These are phyloP conservation scores for Yarrowia porcina DNA, from an alignment of 805 yeast species.

Conservation along the genomic window DNA sequence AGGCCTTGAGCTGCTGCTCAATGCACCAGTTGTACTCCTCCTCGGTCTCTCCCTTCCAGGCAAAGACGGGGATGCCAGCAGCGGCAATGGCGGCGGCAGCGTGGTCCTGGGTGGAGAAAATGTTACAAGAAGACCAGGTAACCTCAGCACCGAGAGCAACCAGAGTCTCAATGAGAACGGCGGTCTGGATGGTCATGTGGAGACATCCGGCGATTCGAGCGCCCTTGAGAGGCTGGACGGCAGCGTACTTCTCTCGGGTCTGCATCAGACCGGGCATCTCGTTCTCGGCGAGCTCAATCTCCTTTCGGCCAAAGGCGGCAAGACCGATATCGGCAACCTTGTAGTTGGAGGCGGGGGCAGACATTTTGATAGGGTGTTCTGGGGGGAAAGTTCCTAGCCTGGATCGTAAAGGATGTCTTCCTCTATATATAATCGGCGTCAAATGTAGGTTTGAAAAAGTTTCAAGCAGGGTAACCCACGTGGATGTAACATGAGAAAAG, in stretches of 20 bases:
- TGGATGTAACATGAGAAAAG: not conserved
- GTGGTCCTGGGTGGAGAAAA: conserved; percentile 98
- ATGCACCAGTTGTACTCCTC: conserved; percentile 99
- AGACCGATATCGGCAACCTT: conserved; percentile 97
- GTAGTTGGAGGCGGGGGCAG: conserved; percentile 57
- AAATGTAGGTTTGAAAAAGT: conserved; percentile 19
- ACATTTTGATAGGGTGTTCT: conserved; percentile 27
- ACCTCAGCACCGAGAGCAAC: conserved; percentile 98
- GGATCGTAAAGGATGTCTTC: not conserved
- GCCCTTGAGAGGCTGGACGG: conserved; percentile 91
- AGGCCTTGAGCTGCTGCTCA: conserved; percentile 97
- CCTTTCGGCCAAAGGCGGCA: conserved; percentile 99
- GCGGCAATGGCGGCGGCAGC: conserved; percentile 99
- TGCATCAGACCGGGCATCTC: conserved; percentile 99
- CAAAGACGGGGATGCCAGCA: conserved; percentile 97
- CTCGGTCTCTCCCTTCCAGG: conserved; percentile 99
- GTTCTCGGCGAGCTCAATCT: conserved; percentile 96
- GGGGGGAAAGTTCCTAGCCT: not conserved
- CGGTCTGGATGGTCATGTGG: conserved; percentile 99
- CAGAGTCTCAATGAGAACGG: conserved; percentile 95
- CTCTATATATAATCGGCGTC: not conserved
- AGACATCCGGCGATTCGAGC: conserved; percentile 99
- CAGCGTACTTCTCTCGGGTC: conserved; percentile 90
- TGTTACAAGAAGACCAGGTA: conserved; percentile 99
- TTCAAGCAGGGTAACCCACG: conserved; percentile 24